Evolutionary conservation across 768 basidiomycete species (phyloP).

Genomic region (Pulveroboletus frians): DNA sequence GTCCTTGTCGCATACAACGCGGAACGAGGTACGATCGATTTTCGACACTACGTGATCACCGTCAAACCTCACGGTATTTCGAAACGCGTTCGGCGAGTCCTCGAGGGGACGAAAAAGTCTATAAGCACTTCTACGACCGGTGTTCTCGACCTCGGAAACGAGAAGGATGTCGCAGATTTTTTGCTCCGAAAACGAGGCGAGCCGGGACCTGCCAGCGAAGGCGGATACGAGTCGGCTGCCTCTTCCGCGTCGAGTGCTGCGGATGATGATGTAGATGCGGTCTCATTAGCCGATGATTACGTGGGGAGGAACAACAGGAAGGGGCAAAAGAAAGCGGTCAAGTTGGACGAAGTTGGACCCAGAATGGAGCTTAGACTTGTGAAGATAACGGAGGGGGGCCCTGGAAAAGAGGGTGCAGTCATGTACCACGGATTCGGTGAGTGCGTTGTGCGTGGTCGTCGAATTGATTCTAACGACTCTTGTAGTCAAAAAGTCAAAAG

Average conservation of each 20-base stretch:
- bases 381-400: slow-evolving; percentile 91
- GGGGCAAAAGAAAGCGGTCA: slow-evolving; percentile 85
- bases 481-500: slow-evolving; percentile 85
- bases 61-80: slow-evolving; percentile 94
- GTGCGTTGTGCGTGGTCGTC: slow-evolving; percentile 24
- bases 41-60: slow-evolving; percentile 92
- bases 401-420: slow-evolving; percentile 89
- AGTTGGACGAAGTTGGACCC: slow-evolving; percentile 91
- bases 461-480: slow-evolving; percentile 3
- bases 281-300: slow-evolving; percentile 88
- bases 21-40: slow-evolving; percentile 80
- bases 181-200: slow-evolving; percentile 69
- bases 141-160: slow-evolving; percentile 77
- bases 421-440: slow-evolving; percentile 92
- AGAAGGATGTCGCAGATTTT: slow-evolving; percentile 95
- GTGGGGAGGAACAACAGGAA: slow-evolving; percentile 92
- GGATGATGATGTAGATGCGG: slow-evolving; percentile 77
- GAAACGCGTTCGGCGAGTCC: slow-evolving; percentile 79
- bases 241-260: slow-evolving; percentile 77
- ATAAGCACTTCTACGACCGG: slow-evolving; percentile 26
- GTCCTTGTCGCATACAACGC: slow-evolving; percentile 91
- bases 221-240: slow-evolving; percentile 75
- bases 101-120: slow-evolving; percentile 52
- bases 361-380: slow-evolving; percentile 89
- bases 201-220: slow-evolving; percentile 47